Conservation (phyloP, 495 filamentous ascomycete species). For the Penicillium angulare region DNA sequence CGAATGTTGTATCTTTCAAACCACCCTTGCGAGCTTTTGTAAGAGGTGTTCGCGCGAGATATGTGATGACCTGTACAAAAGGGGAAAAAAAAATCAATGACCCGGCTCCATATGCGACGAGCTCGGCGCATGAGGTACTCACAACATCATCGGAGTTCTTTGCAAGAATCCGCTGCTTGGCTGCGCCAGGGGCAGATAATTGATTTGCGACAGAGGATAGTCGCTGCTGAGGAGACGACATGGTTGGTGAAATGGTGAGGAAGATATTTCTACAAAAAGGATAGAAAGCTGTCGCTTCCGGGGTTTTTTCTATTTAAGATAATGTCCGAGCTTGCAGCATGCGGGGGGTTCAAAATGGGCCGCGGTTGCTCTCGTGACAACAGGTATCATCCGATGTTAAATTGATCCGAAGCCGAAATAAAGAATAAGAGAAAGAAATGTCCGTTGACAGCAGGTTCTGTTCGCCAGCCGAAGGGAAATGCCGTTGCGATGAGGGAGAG, state of each 20-base stretch:
- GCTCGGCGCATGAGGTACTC: conserved; percentile 23
- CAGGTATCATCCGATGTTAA: neutral
- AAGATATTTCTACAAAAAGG: neutral
- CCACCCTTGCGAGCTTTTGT: conserved; percentile 80
- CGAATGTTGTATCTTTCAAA: conserved; percentile 86
- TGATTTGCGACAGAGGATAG: conserved; percentile 42
- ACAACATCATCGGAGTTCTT: conserved; percentile 48
- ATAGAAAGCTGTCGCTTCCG: neutral
- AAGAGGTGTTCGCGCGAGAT: conserved; percentile 75
- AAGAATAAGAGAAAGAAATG: neutral
- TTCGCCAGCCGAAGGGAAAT: conserved; percentile 25
- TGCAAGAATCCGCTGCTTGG: conserved; percentile 33
- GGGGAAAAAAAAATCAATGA: neutral
- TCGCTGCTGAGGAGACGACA: conserved; percentile 46
- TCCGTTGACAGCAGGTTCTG: neutral
- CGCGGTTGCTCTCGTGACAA: neutral
- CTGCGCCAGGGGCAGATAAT: conserved; percentile 28
- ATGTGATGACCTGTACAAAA: conserved; percentile 67
- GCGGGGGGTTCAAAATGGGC: neutral
- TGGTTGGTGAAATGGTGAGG: conserved; percentile 11
- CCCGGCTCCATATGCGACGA: neutral
- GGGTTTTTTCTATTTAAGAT: neutral
- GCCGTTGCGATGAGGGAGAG: conserved; percentile 18
- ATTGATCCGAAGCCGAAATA: neutral
- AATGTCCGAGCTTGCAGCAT: neutral